phyloP scores from a whole-genome alignment of 139 green algal species.

The Nannochloris sp. region DNA sequence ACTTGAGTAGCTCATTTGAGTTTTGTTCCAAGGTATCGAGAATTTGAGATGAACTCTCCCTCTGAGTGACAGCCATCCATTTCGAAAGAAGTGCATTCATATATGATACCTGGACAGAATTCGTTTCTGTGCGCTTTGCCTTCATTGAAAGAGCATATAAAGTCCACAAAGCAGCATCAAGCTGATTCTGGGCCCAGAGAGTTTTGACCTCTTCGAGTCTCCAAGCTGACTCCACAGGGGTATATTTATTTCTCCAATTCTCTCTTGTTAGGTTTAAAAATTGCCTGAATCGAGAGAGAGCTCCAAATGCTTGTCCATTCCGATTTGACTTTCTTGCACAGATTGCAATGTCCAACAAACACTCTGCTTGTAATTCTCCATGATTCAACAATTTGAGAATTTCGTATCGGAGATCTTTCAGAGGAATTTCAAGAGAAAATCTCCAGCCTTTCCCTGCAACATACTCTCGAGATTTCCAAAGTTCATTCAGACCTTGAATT shows the following conservation, averaged over 20 bases:
- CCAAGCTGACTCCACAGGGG: slow-evolving; percentile 21
- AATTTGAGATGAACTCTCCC: slow-evolving; percentile 33
- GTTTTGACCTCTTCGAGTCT: slow-evolving; percentile 69
- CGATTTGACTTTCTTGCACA: slow-evolving; percentile 41
- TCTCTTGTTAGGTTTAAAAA: slow-evolving; percentile 6
- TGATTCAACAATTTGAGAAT: slow-evolving; percentile 23
- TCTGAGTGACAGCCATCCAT: slow-evolving; percentile 51
- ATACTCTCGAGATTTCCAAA: slow-evolving; percentile 3
- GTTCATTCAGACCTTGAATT: background rate
- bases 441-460: slow-evolving; percentile 5
- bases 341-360: slow-evolving; percentile 24
- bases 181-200: slow-evolving; percentile 56
- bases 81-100: slow-evolving; percentile 50
- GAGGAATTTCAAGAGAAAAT: slow-evolving; percentile 43
- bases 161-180: slow-evolving; percentile 35
- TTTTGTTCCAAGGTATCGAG: too few species aligned
- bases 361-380: slow-evolving; percentile 3
- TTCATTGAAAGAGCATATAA: slow-evolving; percentile 10
- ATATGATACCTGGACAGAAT: slow-evolving; percentile 10
- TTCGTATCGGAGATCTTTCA: slow-evolving; percentile 36
- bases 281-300: slow-evolving; percentile 21
- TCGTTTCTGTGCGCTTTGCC: background rate
- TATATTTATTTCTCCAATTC: background rate
- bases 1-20: slow-evolving; percentile 18
- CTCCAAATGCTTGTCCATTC: slow-evolving; percentile 19